Conservation (phyloP, 768 basidiomycete species). For the Phylloporus scabripes region DNA sequence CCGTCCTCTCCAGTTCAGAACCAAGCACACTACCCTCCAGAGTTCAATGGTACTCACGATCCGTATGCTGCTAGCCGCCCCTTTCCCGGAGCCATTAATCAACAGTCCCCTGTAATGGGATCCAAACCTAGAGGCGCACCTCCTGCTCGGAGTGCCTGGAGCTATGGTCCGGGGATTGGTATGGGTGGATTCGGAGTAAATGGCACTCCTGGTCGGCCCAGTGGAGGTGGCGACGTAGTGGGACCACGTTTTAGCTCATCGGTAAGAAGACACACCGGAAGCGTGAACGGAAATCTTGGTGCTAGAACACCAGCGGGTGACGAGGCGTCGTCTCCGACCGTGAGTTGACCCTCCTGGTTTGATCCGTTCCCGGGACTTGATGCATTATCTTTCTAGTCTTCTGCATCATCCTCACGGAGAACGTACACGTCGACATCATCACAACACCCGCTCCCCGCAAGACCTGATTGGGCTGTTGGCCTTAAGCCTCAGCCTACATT, state of each 20-base stretch:
- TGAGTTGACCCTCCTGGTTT: slow-evolving; percentile 38
- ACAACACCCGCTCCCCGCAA: slow-evolving; percentile 71
- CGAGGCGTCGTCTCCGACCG: slow-evolving; percentile 71
- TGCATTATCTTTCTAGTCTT: slow-evolving; percentile 46
- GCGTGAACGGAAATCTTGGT: slow-evolving; percentile 47
- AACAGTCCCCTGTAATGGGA: slow-evolving; percentile 26
- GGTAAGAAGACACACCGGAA: slow-evolving; percentile 45
- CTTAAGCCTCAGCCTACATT: slow-evolving; percentile 71
- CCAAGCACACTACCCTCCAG: slow-evolving; percentile 24
- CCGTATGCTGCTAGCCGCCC: slow-evolving; percentile 18
- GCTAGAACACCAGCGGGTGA: slow-evolving; percentile 62
- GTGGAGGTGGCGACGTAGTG: slow-evolving; percentile 41
- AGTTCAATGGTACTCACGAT: slow-evolving; percentile 27
- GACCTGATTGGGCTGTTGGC: slow-evolving; percentile 88
- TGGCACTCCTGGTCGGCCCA: slow-evolving; percentile 20
- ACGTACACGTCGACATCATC: slow-evolving; percentile 73
- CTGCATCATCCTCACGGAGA: slow-evolving; percentile 71
- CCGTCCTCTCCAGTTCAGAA: slow-evolving; percentile 23
- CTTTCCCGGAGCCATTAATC: slow-evolving; percentile 29
- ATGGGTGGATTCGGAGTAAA: slow-evolving; percentile 39
- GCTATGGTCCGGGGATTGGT: slow-evolving; percentile 59
- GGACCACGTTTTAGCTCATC: slow-evolving; percentile 59
- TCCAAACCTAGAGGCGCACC: slow-evolving; percentile 32
- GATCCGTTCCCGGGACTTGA: slow-evolving; percentile 6
- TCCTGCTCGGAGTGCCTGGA: slow-evolving; percentile 55